Evolutionary conservation across 352 stramenopile genomes (phyloP), one percentile per base, ranked within the genome.

Genomic region (Phytophthora uliginosa): DNA sequence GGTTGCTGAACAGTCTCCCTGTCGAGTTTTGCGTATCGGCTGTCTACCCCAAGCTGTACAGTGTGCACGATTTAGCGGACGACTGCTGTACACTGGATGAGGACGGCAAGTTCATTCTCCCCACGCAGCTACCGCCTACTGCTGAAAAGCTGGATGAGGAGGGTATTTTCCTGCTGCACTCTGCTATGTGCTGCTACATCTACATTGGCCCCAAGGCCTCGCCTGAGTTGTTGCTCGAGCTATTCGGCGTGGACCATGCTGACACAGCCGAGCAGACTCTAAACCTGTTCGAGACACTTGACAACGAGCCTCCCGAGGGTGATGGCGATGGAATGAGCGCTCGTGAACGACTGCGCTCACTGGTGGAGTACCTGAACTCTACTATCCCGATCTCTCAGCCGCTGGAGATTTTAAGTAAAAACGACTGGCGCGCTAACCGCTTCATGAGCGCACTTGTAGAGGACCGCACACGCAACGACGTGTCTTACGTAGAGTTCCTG

Each of bases 401-500:
- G 22, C 77, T 96, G 18, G 90, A 95, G 76, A 95, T 95, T 69
- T 58, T 94, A 48, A 93, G 81, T 69, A 95, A 95, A 76, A 95
- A 86, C 53, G 86, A 95, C 71, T 96, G 89, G 89, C 86, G 89
- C 26, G 78, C 85, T 33, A 92, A 89, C 69, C 85, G 86, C 40
- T 95, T 97, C 72, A 94, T 95, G 83, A 94, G 84, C 68, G 82
- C 87, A 47, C 80, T 97, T 36, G 89, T 97, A 66, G 91, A 97
- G 71, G 90, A 97, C 69, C 86, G 88, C 55, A 94, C 89, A 53
- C 84, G 83, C 34, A 94, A 95, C 73, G 89, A 95, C 66, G 84
- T 95, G 38, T 96, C 89, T 58, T 97, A 97, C 68, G 90, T 97
- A 28, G 92, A 97, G 77, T 97, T 97, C 75, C 74, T 97, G 42